phyloP scores from a whole-genome alignment of 1,284 basidiomycete genomes.

The Trichosporon inkin region DNA sequence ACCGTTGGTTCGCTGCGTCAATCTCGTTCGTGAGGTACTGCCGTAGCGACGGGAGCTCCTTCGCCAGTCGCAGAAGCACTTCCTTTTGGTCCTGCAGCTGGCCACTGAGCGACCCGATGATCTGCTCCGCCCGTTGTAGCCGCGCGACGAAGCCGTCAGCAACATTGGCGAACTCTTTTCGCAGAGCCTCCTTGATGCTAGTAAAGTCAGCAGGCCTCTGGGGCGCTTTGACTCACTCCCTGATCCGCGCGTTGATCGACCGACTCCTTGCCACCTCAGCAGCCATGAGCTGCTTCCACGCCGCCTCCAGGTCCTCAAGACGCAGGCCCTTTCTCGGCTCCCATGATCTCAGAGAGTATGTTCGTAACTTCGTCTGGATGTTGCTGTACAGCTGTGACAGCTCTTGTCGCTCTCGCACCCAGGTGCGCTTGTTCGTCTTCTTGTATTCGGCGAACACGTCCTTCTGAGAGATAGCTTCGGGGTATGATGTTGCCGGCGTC shows the following conservation, averaged over 20 bases:
- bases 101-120: conserved; percentile 72
- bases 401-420: conserved; percentile 88
- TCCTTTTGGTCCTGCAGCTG: conserved; percentile 47
- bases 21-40: conserved; percentile 32
- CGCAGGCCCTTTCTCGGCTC: conserved; percentile 69
- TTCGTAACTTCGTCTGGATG: conserved; percentile 88
- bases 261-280: conserved; percentile 75
- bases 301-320: conserved; percentile 69
- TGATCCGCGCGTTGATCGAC: conserved; percentile 84
- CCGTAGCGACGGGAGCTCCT: conserved; percentile 32
- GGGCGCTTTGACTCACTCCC: conserved; percentile 60
- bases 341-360: conserved; percentile 80
- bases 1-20: conserved; percentile 60
- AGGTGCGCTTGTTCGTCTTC: conserved; percentile 74
- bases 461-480: conserved; percentile 72
- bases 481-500: conserved; percentile 67
- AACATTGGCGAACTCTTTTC: conserved; percentile 74
- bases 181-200: conserved; percentile 83
- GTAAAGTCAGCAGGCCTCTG: conserved; percentile 12
- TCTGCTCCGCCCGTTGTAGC: conserved; percentile 66
- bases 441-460: conserved; percentile 76
- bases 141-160: conserved; percentile 79
- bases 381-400: conserved; percentile 84
- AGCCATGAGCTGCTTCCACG: conserved; percentile 69
- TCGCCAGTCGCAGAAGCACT: conserved; percentile 30